phyloP scores from a whole-genome alignment of 768 basidiomycete genomes.

The Infundibulicybe gibba region DNA sequence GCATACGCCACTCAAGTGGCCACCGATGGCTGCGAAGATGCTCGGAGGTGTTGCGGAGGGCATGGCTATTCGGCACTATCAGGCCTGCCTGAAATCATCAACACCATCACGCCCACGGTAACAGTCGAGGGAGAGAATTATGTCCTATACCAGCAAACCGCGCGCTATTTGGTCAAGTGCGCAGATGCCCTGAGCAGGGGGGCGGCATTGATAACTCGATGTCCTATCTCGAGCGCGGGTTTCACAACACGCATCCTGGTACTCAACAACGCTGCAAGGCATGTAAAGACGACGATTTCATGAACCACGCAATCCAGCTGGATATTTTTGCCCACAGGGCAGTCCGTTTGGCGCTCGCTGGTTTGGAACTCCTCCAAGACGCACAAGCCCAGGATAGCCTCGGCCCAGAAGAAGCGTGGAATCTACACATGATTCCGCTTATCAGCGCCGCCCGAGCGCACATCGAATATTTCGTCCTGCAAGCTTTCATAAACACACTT shows the following conservation, averaged over 20 bases:
- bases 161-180: constrained; percentile 19
- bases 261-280: too few relatives aligned
- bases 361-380: constrained; percentile 7
- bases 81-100: constrained; percentile 15
- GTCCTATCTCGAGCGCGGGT: constrained; percentile 6
- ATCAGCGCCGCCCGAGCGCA: constrained; percentile 19
- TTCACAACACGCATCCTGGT: too few relatives aligned
- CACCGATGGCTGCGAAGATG: constrained; percentile 20
- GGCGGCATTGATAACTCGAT: constrained; percentile 2
- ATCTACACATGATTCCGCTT: constrained; percentile 18
- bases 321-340: constrained; percentile 18
- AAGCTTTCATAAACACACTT: constrained; percentile 12
- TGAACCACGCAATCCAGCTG: constrained; percentile 10
- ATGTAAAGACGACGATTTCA: constrained; percentile 6
- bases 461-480: constrained; percentile 14
- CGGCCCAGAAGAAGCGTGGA: constrained; percentile 16
- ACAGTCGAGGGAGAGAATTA: constrained; percentile 22
- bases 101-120: constrained; percentile 11
- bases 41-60: constrained; percentile 20
- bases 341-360: constrained; percentile 11
- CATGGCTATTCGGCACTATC: constrained; percentile 19
- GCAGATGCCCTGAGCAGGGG: constrained; percentile 1
- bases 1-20: constrained; percentile 16
- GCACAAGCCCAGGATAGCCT: constrained; percentile 6
- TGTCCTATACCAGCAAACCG: constrained; percentile 24